Base-by-base conservation (phyloP, 805 yeast species). In the Yarrowia sp. region DNA sequence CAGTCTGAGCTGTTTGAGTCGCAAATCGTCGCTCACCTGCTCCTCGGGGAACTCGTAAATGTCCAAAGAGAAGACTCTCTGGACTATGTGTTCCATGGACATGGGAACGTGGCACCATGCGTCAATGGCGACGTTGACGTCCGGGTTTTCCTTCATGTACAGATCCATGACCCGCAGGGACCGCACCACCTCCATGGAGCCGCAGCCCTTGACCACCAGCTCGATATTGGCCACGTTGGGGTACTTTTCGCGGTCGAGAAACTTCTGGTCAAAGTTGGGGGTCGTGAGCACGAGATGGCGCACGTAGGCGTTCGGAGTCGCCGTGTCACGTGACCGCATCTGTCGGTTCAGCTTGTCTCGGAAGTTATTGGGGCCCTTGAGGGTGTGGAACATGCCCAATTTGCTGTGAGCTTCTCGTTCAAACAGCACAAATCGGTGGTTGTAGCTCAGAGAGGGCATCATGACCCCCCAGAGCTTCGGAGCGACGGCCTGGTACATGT, bases 371-470 rank as follows among this genome's bases (percentile, higher is more conserved):
- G 64, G 50, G 2, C 64, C 64, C 14, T 9, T 58, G 17, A 43
- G n/a, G 4, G 38, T 30, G 17, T 43, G 64, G 17, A 58, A 58
- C 43, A 58, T 20, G 30, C 30, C 17, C 64, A 58, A 17, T 33
- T 58, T 58, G 14, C 17, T 3, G 30, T 33, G 39, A 1, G 64
- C 64, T 40, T 58, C 50, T 33, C 44, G n/a, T 15, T 58, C 64
- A 58, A 58, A 58, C 33, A 58, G 19, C 49, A 58, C 64, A 58
- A 42, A 58, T 5, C 64, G 43, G 40, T 58, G 64, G 39, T 58
- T 58, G 50, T 58, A 58, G 64, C 64, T 58, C 40, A 58, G 50
- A n/a, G 64, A 58, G 3, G 64, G 50, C 64, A 58, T 58, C 49
- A 58, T 58, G 49, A 58, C 64, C 33, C 64, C 50, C 64, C 64